Evolutionary conservation across 2,329 filamentous ascomycete species (phyloP).

Genomic region (Pseudonectria buxi): DNA sequence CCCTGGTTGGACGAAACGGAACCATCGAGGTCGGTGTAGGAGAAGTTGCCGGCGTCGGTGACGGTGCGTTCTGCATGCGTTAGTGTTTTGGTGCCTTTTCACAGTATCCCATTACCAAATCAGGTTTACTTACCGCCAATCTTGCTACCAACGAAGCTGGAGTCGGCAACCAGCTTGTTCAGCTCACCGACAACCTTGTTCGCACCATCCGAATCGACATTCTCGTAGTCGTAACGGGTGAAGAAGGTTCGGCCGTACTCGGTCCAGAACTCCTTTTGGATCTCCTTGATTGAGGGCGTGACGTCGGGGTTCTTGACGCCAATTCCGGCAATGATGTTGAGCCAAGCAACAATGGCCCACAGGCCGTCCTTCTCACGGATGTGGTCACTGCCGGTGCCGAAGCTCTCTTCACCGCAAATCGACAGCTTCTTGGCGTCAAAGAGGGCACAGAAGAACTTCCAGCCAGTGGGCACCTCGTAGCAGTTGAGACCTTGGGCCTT

Average conservation of each 20-base stretch:
- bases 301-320: constrained; percentile 73
- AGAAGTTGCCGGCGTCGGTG: constrained; percentile 87
- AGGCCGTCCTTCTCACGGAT: constrained; percentile 98
- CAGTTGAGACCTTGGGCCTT: constrained; percentile 85
- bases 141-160: constrained; percentile 72
- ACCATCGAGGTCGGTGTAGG: constrained; percentile 97
- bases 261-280: constrained; percentile 96
- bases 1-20: constrained; percentile 95
- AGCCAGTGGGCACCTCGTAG: constrained; percentile 97
- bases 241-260: constrained; percentile 97
- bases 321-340: constrained; percentile 96
- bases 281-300: constrained; percentile 87
- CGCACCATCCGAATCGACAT: constrained; percentile 84
- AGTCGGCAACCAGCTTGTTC: constrained; percentile 67
- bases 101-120: not conserved
- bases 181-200: constrained; percentile 83
- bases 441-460: constrained; percentile 98
- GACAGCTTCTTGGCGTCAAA: constrained; percentile 94
- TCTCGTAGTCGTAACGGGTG: constrained; percentile 97
- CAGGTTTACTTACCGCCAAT: constrained; percentile 52
- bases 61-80: constrained; percentile 63
- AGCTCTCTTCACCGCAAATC: constrained; percentile 97
- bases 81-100: constrained; percentile 8
- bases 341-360: constrained; percentile 95
- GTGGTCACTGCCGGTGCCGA: constrained; percentile 96